Evolutionary conservation across 2,329 filamentous ascomycete genomes (phyloP).

Genomic region (Fusarium subglutinans): DNA sequence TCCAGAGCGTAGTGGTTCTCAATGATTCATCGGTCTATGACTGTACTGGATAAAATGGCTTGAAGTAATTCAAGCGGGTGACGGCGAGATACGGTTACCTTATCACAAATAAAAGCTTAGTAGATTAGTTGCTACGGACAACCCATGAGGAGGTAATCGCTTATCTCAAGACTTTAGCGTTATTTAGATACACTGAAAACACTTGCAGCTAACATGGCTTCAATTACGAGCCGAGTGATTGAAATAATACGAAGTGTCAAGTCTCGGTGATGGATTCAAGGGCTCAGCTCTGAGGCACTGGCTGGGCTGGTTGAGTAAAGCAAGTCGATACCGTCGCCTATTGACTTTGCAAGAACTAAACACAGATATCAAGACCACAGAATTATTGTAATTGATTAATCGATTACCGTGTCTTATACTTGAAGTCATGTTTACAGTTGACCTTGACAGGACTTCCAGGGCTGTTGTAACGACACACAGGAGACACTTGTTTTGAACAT

Average conservation of each 20-base stretch:
- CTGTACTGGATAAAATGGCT: not conserved
- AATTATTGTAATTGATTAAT: too few species aligned
- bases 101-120: not conserved
- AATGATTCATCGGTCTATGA: not conserved
- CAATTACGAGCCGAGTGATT: too few species aligned
- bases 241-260: not conserved
- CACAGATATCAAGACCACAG: too few species aligned
- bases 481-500: not conserved
- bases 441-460: not conserved
- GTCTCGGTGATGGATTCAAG: not conserved
- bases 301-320: not conserved
- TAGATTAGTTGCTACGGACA: not conserved
- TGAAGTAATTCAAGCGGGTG: not conserved
- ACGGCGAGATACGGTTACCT: not conserved
- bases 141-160: not conserved
- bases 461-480: not conserved
- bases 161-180: not conserved
- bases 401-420: not conserved
- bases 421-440: too few species aligned
- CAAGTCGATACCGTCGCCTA: too few species aligned
- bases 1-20: too few species aligned
- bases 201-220: too few species aligned
- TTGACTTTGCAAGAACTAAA: too few species aligned
- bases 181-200: accelerated
- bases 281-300: too few species aligned